Evolutionary conservation across 208 protist species (phyloP), one percentile per base, ranked within the genome.

Genomic region (Leishmania aethiopica): DNA sequence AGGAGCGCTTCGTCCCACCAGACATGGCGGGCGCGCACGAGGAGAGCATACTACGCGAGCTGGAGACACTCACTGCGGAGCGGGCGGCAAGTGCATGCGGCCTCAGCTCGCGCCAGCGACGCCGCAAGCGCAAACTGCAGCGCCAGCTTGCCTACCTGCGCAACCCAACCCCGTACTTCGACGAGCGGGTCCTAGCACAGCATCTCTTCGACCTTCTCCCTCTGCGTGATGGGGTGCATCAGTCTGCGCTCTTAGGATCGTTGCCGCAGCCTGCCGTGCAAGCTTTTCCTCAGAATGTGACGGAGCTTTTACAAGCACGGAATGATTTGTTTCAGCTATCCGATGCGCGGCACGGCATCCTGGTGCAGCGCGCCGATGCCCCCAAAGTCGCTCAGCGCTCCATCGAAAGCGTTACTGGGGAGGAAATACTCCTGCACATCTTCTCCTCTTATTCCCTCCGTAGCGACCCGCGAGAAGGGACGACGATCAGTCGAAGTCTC

Each of bases 181-280:
- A 97, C 80, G 85, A 94, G 17, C 81, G 85, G 51, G 94, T 97
- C 15, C 74, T 93, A n/a, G 89, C 89, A 7, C 89, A 96, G 76
- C 86, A 90, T 55, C 51, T 97, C 37, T 89, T 97, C n/a, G 94
- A 97, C 79, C 62, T 88, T 11, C 86, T 97, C 45, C 94, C 94
- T 1, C 59, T 85, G 57, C 76, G 80, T 28, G 87, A 81, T 25
- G 82, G 81, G 37, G 82, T 87, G 85, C 74, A 66, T 37, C 40
- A 73, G 85, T 40, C 86, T 75, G 72, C 87, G 57, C 82, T 91
- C 79, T 70, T 79, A 25, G 49, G 84, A 10, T 53, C 76, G 69
- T 77, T 87, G 53, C 84, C 79, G 13, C 55, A 78, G 77, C 40
- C 79, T 53, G 83, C 83, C 67, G 83, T 86, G 73, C 75, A 70